Base-by-base conservation (phyloP, 768 basidiomycete species). In the Mycena polygramma region DNA sequence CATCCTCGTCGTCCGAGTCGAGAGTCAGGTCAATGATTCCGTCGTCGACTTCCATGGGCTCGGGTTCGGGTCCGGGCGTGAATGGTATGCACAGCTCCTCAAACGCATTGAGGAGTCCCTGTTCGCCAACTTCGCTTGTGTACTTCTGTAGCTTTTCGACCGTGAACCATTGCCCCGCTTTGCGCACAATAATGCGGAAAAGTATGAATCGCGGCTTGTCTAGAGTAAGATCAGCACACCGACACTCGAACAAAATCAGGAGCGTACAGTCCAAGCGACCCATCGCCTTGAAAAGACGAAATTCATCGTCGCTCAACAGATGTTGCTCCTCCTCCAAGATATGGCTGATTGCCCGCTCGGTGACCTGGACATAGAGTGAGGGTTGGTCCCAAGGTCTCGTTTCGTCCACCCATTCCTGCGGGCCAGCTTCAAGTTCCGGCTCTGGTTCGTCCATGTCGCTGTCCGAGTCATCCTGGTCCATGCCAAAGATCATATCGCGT, bases 201-300 rank as follows among this genome's bases (percentile, higher is more conserved):
- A 87, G 81, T 11, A 88, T 80, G 77, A 86, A 89, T 10, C 84
- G 80, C 2, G 85, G 81, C 48, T 81, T 75, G 73, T 86, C 86
- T 87, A 63, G 1, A 15, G 11, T 22, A 10, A 39, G 6, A 4
- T 48, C 15, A 35, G 45, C 36, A 41, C 36, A 30, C 39, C 14
- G 26, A 41, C 55, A 15, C 1, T 39, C 24, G n/a, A 19, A 19
- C 15, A n/a, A 54, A 39, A 6, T 30, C 30, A 46, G 20, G 53
- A 19, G 8, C 64, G 1, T 58, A 73, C 71, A 73, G 37, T 66
- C 22, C 30, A 70, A 14, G 0, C 10, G 6, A 10, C 36, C 52
- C 14, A 68, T 55, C 15, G 45, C 26, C 2, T 26, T 7, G 19
- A 73, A 11, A n/a, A 68, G 48, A 7, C 11, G 20, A 57, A 69